A percentile compares a stretch with the other conserved stretches of the same genome.
Evolutionary conservation across 306 rosid species (phyloP).

Genomic region (Styphnolobium japonicum): DNA sequence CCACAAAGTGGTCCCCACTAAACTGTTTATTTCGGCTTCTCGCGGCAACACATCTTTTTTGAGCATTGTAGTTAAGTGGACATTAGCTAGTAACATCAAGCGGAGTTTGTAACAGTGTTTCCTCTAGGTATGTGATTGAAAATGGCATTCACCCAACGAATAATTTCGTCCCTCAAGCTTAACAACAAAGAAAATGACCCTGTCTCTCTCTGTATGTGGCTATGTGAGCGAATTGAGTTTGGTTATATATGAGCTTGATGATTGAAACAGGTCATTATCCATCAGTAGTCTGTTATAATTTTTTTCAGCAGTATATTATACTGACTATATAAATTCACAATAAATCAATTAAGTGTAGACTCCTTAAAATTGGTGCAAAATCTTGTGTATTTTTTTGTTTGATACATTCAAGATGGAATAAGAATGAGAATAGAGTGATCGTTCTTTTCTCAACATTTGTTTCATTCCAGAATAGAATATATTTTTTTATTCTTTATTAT

Average conservation of each 20-base stretch:
- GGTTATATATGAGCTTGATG: constrained; percentile 21
- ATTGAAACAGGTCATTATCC: background rate
- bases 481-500: no score
- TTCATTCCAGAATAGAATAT: no score
- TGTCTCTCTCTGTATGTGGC: constrained; percentile 6
- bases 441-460: no score
- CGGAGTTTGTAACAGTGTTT: constrained; percentile 15
- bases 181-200: constrained; percentile 27
- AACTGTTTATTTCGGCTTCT: constrained; percentile 23
- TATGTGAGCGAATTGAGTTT: constrained; percentile 4
- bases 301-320: no score
- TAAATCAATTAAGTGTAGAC: no score
- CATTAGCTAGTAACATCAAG: constrained; percentile 13
- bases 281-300: background rate
- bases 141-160: background rate
- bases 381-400: no score
- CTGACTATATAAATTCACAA: no score
- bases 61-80: background rate
- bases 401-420: no score
- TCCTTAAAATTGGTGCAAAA: no score
- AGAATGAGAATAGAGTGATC: no score
- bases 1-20: constrained; percentile 38
- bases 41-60: constrained; percentile 11
- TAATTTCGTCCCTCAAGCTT: background rate
- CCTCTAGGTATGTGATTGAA: constrained; percentile 3